Base-by-base conservation (phyloP, 1,284 basidiomycete genomes). In the Leccinum pachyderme region DNA sequence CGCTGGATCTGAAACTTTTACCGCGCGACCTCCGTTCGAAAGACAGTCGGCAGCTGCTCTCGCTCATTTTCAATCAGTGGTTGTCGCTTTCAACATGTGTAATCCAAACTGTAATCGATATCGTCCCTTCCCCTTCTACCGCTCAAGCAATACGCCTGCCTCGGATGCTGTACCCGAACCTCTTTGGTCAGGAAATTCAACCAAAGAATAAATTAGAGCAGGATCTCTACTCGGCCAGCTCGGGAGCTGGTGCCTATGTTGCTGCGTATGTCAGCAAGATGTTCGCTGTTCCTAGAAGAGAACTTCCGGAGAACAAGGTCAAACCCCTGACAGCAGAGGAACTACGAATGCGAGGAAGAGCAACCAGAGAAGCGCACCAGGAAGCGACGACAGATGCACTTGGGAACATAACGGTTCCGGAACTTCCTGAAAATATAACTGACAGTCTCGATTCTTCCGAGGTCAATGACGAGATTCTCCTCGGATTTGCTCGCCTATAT, bases 261-360 rank as follows among this genome's bases (percentile, higher is more conserved):
- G 83, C 87, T 12, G 93, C 87, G 4, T 97, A 96, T 70, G 91
- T 99, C 52, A 97, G 93, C 78, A 99, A 99, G 72, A 99, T 99
- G 96, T 98, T 99, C 71, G 95, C 95, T 0, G 88, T 98, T 2
- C 76, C 84, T 24, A 76, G 74, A 18, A 83, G 83, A 52, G 91
- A 96, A 48, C 75, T 99, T 31, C 96, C 96, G 0, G 89, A 95
- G 65, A 87, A 89, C 69, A 92, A 89, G 73, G 84, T 86, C 66
- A 86, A 79, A 60, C 77, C 83, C 27, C 68, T 94, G 53, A 93
- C 89, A 0, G 92, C 91, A 0, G 93, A 97, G 33, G 92, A 97
- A 70, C 89, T 97, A 86, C 80, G 93, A 25, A 76, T 80, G 18
- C 77, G 81, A 53, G 91, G 87, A 2, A 77, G 77, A 59, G 82